Evolutionary conservation across 2,329 filamentous ascomycete species (phyloP), one percentile per base, ranked within the genome.

Genomic region (Zasmidium angulare): DNA sequence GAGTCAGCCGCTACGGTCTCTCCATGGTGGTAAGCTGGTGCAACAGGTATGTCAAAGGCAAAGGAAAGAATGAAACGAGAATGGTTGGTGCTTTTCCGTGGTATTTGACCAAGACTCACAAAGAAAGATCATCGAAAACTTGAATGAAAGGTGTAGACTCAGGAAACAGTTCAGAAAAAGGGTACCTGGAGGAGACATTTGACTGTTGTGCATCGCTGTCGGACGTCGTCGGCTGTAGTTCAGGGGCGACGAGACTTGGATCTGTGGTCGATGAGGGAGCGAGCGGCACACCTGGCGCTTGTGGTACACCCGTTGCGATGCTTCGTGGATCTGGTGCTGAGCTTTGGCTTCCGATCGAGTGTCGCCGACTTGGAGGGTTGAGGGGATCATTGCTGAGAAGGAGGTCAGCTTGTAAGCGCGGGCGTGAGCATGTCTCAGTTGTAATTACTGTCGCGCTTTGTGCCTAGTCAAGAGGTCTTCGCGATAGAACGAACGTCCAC

Each of bases 381-480:
- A 59, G 24, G 17, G 65, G 60, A 57, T 69, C 67, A 50, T 66
- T 66, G 53, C 66, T 68, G 40, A 12, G 17, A 43, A 43, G n/a
- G 3, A 19, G 3, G 36, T 43, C 36, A 43, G 36, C 36, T 43
- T 43, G 36, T 43, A 43, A 43, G 36, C 36, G 36, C 36, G 7
- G 14, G n/a, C 14, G 9, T 17, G n/a, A 17, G 36, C 11, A 26
- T 49, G 20, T 49, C 23, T 46, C 9, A 43, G n/a, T 50, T 19
- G n/a, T 50, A 67, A 77, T 68, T 70, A 79, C 78, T 80, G 78
- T 69, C 77, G 70, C 55, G 77, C 76, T 55, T 76, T 72, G 63
- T 81, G 78, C 55, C 78, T 73, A 40, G 74, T 69, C 11, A 80
- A 69, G 21, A 81, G 74, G 65, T 81, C 78, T 52, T 75, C 68